phyloP scores from a whole-genome alignment of 352 stramenopile genomes.

The Globisporangium uncinulatum region DNA sequence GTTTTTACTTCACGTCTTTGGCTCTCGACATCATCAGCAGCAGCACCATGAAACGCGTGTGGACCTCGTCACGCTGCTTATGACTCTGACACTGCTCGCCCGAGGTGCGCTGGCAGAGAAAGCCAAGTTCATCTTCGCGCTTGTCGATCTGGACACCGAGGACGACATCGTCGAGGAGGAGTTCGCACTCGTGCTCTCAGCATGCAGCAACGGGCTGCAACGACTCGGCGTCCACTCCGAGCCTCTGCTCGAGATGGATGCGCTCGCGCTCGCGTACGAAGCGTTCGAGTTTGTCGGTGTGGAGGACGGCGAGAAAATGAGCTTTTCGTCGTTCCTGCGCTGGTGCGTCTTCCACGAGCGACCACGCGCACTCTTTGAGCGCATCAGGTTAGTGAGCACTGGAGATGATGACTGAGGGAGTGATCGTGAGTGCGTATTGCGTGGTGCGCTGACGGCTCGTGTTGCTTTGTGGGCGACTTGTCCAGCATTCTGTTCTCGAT shows the following conservation, averaged over 20 bases:
- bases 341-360: conserved; percentile 67
- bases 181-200: conserved; percentile 56
- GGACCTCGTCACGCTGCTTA: conserved; percentile 55
- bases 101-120: conserved; percentile 48
- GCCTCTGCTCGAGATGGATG: conserved; percentile 33
- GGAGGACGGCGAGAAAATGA: conserved; percentile 70
- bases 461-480: neutral
- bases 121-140: conserved; percentile 49
- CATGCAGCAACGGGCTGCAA: conserved; percentile 37
- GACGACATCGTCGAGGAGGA: conserved; percentile 72
- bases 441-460: neutral
- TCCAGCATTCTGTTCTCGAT: conserved; percentile 42
- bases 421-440: neutral
- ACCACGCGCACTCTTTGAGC: conserved; percentile 46
- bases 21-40: neutral
- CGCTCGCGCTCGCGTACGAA: conserved; percentile 51
- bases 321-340: conserved; percentile 44
- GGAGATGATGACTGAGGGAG: neutral
- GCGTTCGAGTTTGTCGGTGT: conserved; percentile 61
- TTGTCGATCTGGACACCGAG: conserved; percentile 69
- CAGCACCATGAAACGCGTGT: conserved; percentile 15
- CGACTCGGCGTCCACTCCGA: conserved; percentile 25
- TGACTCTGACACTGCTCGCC: conserved; percentile 31
- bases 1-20: conserved; percentile 53
- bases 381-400: conserved; percentile 25